phyloP scores from a whole-genome alignment of 352 stramenopile genomes.

The Globisporangium recalcitrans region DNA sequence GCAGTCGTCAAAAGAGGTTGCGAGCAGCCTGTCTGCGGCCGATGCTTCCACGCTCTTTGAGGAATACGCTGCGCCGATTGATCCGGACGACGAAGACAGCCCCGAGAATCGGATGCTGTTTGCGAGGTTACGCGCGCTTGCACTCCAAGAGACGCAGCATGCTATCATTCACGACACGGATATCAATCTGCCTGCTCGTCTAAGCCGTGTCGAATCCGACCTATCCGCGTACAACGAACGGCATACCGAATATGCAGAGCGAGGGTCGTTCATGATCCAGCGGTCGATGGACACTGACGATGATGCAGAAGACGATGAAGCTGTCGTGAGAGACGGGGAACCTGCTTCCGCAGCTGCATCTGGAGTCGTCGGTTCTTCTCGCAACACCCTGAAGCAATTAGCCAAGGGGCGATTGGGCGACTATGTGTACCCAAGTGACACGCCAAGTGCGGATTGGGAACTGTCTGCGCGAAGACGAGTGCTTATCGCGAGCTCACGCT shows the following conservation, averaged over 20 bases:
- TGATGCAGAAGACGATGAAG: slow-evolving; percentile 24
- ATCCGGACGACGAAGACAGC: slow-evolving; percentile 29
- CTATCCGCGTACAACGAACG: slow-evolving; percentile 35
- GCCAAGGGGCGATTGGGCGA: slow-evolving; percentile 53
- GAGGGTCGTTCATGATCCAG: slow-evolving; percentile 29
- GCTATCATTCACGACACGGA: slow-evolving; percentile 4
- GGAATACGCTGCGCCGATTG: slow-evolving; percentile 38
- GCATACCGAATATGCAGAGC: slow-evolving; percentile 28
- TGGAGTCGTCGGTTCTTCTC: not conserved
- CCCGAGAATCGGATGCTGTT: slow-evolving; percentile 67
- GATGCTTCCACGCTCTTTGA: slow-evolving; percentile 34
- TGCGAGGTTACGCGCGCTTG: slow-evolving; percentile 45
- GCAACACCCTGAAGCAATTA: slow-evolving; percentile 55
- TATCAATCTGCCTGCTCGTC: slow-evolving; percentile 1
- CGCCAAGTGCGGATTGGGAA: slow-evolving; percentile 52
- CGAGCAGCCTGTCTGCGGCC: not conserved
- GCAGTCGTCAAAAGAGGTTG: not conserved
- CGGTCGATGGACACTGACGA: slow-evolving; percentile 25
- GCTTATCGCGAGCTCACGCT: slow-evolving; percentile 61
- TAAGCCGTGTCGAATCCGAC: slow-evolving; percentile 32
- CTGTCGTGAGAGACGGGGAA: slow-evolving; percentile 6
- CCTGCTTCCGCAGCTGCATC: not conserved
- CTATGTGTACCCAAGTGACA: slow-evolving; percentile 67
- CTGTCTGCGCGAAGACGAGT: slow-evolving; percentile 45
- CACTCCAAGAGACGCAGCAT: slow-evolving; percentile 34